Percentiles rank a stretch among this genome's conserved stretches.
Evolutionary conservation across 2,329 filamentous ascomycete species (phyloP).

Genomic region (Aspergillus carbonarius): DNA sequence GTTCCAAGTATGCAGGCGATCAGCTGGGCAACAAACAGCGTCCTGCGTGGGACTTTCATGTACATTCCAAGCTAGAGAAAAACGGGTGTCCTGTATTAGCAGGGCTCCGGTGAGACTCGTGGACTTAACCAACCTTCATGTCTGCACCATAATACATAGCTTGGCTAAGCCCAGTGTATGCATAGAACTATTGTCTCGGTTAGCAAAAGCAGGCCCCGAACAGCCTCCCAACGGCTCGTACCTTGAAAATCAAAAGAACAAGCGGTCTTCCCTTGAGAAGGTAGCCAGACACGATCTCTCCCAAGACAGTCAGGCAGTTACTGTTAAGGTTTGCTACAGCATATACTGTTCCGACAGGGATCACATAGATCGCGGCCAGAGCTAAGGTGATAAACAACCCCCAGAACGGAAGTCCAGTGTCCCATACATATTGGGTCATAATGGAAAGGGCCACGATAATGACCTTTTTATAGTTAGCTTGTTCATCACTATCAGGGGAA

Average conservation of each 20-base stretch:
- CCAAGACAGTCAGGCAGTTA: constrained; percentile 42
- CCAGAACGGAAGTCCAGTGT: constrained; percentile 42
- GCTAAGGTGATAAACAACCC: constrained; percentile 40
- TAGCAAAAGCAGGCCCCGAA: constrained; percentile 53
- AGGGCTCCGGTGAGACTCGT: not conserved
- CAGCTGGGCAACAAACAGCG: constrained; percentile 50
- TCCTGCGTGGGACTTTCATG: constrained; percentile 49
- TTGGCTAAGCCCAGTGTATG: constrained; percentile 58
- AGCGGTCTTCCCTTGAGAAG: constrained; percentile 42
- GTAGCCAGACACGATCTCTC: constrained; percentile 45
- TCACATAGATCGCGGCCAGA: constrained; percentile 41
- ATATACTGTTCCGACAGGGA: constrained; percentile 43
- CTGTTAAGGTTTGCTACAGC: constrained; percentile 43
- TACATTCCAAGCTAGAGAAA: constrained; percentile 46
- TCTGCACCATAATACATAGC: constrained; percentile 49
- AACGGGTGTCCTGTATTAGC: not conserved
- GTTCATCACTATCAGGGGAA: not conserved
- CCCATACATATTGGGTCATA: constrained; percentile 22
- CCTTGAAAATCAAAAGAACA: constrained; percentile 42
- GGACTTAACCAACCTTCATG: constrained; percentile 53
- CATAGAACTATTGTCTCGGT: constrained; percentile 53
- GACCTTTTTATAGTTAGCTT: constrained; percentile 45
- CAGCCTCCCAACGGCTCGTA: constrained; percentile 34
- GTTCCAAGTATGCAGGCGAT: constrained; percentile 48
- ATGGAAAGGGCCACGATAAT: constrained; percentile 39